Evolutionary conservation across 495 filamentous ascomycete species (phyloP).

Genomic region (Penicillium soppii): DNA sequence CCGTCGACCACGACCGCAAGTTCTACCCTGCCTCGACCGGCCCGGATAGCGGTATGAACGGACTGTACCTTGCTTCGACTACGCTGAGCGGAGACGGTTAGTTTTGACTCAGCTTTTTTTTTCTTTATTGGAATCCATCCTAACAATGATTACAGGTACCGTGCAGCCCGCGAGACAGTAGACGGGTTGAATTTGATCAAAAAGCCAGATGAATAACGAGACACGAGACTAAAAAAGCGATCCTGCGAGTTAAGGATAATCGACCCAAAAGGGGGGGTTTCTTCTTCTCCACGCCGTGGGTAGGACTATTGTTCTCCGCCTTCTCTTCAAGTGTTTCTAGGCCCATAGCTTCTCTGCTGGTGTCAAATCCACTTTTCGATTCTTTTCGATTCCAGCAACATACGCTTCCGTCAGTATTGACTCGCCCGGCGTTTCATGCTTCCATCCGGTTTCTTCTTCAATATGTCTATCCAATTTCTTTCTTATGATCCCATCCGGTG

Average conservation of each 20-base stretch:
- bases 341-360: slow-evolving; percentile 5
- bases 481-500: slow-evolving; percentile 25
- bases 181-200: slow-evolving; percentile 13
- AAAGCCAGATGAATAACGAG: slow-evolving; percentile 12
- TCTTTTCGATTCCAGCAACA: neutral
- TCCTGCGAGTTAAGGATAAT: neutral
- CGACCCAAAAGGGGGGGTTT: neutral
- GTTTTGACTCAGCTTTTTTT: slow-evolving; percentile 12
- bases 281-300: slow-evolving; percentile 5
- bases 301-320: slow-evolving; percentile 13
- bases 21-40: slow-evolving; percentile 45
- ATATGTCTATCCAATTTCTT: slow-evolving; percentile 24
- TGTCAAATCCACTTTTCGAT: slow-evolving; percentile 5
- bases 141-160: slow-evolving; percentile 30
- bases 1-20: slow-evolving; percentile 47
- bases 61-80: slow-evolving; percentile 48
- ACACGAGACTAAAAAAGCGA: slow-evolving; percentile 11
- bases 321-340: slow-evolving; percentile 1
- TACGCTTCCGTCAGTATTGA: slow-evolving; percentile 4
- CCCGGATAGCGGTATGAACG: slow-evolving; percentile 47
- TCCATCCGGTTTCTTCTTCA: slow-evolving; percentile 15
- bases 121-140: neutral
- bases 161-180: slow-evolving; percentile 49
- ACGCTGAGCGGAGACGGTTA: slow-evolving; percentile 48
- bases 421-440: slow-evolving; percentile 17